Evolutionary conservation across 73 alveolate species (phyloP).

Genomic region (Symbiodinium pilosum): DNA sequence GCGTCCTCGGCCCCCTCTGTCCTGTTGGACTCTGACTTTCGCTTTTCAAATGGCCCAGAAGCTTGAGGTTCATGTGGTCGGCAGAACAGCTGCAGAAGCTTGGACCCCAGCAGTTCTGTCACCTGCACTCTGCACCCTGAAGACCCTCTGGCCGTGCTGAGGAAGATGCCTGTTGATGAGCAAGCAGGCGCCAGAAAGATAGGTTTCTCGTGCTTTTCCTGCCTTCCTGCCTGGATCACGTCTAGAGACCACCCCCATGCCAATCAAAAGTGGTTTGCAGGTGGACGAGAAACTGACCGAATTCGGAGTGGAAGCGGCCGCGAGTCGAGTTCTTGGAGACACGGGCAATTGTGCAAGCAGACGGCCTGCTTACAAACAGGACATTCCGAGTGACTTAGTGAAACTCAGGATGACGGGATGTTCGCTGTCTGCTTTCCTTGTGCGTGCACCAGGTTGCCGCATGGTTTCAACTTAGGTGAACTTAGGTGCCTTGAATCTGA

Average conservation of each 20-base stretch:
- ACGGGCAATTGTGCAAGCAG: neutral
- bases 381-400: neutral
- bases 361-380: no score
- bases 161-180: conserved; percentile 58
- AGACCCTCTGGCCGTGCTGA: neutral
- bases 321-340: neutral
- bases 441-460: conserved; percentile 33
- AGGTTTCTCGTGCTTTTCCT: neutral
- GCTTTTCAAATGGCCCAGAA: no score
- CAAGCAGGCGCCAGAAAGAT: neutral
- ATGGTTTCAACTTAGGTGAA: neutral
- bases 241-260: no score
- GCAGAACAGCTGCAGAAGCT: conserved; percentile 65
- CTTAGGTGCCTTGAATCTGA: neutral
- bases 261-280: no score
- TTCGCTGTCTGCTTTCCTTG: conserved; percentile 60
- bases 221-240: no score
- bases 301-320: neutral
- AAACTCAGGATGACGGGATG: conserved; percentile 71
- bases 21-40: no score
- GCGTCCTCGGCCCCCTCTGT: no score
- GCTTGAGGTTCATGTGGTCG: conserved; percentile 77
- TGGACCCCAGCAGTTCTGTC: neutral
- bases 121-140: neutral
- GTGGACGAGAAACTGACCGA: no score